Percentiles rank a stretch among this genome's conserved stretches.
These are phyloP conservation scores for Sindora glabra DNA, from an alignment of 306 rosid species.

Conservation along the genomic window DNA sequence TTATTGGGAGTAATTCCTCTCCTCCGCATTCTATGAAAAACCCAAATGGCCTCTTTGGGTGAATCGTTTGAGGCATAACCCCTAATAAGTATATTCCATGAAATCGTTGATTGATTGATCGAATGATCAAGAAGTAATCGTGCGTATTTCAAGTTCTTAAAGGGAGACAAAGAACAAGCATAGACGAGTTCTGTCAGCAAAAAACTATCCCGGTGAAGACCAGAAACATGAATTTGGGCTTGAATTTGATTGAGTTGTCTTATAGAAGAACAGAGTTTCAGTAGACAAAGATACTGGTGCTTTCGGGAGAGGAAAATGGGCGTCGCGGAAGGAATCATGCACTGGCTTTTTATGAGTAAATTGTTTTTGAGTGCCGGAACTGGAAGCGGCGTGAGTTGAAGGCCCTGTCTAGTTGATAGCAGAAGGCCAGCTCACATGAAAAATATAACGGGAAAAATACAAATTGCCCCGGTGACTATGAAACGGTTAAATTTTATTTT, in stretches of 20 bases:
- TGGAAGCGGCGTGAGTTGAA: no score
- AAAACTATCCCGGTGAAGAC: constrained; percentile 41
- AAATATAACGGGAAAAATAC: no score
- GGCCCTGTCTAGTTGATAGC: no score
- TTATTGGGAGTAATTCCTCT: constrained; percentile 46
- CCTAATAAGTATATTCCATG: constrained; percentile 74
- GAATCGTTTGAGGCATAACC: constrained; percentile 54
- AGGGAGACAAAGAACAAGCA: constrained; percentile 42
- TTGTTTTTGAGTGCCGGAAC: no score
- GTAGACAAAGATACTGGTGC: constrained; percentile 51
- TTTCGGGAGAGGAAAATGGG: no score
- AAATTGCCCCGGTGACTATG: no score
- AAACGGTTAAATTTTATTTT: no score
- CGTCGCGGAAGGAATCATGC: no score
- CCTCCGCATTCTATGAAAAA: constrained; percentile 47
- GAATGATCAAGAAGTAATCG: constrained; percentile 32
- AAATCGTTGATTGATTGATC: constrained; percentile 27
- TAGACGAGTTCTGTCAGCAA: constrained; percentile 55
- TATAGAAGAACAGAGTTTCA: constrained; percentile 34
- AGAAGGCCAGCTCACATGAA: no score
- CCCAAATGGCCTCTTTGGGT: constrained; percentile 42
- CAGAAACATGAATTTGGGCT: constrained; percentile 49
- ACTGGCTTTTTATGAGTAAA: no score
- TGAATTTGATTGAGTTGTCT: constrained; percentile 57
- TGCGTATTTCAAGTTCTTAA: constrained; percentile 41